Evolutionary conservation across 352 stramenopile species (phyloP).

Genomic region (Phytophthora capsici): DNA sequence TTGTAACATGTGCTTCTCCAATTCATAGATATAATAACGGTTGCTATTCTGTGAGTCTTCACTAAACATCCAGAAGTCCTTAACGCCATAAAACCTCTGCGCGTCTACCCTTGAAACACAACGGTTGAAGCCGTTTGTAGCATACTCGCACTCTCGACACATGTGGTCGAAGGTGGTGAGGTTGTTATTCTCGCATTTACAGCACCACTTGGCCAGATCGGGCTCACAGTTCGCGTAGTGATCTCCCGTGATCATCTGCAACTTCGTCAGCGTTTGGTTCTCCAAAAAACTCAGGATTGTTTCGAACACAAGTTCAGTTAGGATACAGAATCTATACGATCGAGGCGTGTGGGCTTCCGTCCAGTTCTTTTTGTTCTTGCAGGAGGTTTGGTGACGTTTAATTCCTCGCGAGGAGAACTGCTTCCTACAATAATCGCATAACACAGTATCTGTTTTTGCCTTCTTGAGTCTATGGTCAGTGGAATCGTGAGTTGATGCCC

Average conservation of each 20-base stretch:
- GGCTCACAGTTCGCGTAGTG: constrained; percentile 4
- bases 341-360: not conserved
- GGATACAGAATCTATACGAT: constrained; percentile 12
- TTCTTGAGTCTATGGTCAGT: too few species aligned
- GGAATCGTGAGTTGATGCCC: too few species aligned
- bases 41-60: not conserved
- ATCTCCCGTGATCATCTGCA: constrained; percentile 22
- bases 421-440: not conserved
- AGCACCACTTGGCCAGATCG: constrained; percentile 15
- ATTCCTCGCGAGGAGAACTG: not conserved
- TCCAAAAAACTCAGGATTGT: constrained; percentile 18
- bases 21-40: not conserved
- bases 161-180: not conserved
- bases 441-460: too few species aligned
- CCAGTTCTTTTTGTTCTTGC: not conserved
- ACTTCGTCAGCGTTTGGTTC: constrained; percentile 22
- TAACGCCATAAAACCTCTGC: not conserved
- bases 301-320: constrained; percentile 14
- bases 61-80: not conserved
- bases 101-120: not conserved
- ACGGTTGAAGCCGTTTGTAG: not conserved
- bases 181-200: constrained; percentile 22
- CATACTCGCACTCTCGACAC: not conserved
- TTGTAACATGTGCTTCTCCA: not conserved
- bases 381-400: not conserved